Conservation (phyloP, 75 land plant species). For the Cryptomeria japonica region DNA sequence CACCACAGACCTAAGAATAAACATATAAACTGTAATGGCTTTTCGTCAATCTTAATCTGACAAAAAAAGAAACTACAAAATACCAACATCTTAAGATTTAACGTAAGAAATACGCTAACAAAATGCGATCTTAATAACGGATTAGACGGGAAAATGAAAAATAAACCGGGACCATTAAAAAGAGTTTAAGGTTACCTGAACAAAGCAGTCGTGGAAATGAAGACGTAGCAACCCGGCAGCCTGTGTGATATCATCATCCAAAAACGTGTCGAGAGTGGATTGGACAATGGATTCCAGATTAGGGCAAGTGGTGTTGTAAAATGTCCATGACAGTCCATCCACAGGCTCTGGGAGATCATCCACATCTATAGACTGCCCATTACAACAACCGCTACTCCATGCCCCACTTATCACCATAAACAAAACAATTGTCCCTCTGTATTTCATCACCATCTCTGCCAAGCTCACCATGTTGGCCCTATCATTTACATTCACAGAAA, state of each 20-base stretch:
- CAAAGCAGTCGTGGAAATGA: neutral
- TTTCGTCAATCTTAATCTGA: too few relatives aligned
- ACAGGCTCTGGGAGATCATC: neutral
- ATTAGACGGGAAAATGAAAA: too few relatives aligned
- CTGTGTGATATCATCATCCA: neutral
- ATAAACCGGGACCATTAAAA: too few relatives aligned
- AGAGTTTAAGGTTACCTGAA: neutral
- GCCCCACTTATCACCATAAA: neutral
- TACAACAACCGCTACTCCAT: neutral
- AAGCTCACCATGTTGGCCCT: neutral
- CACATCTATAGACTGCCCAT: neutral
- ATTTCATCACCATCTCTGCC: neutral
- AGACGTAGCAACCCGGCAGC: neutral
- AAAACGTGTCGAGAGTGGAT: neutral
- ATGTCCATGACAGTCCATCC: constrained; percentile 4
- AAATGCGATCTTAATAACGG: too few relatives aligned
- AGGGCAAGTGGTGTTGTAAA: neutral
- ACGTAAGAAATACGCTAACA: too few relatives aligned
- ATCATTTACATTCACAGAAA: neutral
- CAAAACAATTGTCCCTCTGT: neutral
- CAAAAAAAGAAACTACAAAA: too few relatives aligned
- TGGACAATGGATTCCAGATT: neutral
- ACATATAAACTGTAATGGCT: too few relatives aligned
- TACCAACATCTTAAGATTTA: too few relatives aligned
- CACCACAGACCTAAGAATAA: too few relatives aligned